Evolutionary conservation across 2,329 filamentous ascomycete genomes (phyloP).

Genomic region (Hypoxylon sp.): DNA sequence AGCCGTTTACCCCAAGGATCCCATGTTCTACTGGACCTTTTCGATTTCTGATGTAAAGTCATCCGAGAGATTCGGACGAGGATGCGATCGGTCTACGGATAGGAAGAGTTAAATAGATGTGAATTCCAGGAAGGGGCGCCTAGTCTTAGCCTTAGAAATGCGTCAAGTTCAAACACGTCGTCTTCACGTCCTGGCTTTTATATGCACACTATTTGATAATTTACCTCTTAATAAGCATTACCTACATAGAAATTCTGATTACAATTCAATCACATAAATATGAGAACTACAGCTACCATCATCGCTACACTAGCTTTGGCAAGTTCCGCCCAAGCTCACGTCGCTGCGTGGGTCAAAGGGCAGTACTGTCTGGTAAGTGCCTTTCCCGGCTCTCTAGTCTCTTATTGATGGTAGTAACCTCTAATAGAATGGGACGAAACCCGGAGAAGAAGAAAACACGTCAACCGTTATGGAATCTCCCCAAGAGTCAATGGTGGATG

Average conservation of each 20-base stretch:
- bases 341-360: constrained; percentile 54
- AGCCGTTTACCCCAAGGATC: neutral
- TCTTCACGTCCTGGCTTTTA: neutral
- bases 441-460: constrained; percentile 57
- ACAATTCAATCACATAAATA: constrained; percentile 2
- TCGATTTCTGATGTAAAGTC: neutral
- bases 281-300: constrained; percentile 21
- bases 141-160: neutral
- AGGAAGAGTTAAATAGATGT: constrained; percentile 10
- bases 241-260: neutral
- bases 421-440: constrained; percentile 33
- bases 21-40: neutral
- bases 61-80: neutral
- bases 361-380: constrained; percentile 57
- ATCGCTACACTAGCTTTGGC: constrained; percentile 26
- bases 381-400: neutral
- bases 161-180: neutral
- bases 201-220: neutral
- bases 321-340: constrained; percentile 51
- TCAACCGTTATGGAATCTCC: constrained; percentile 61
- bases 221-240: neutral
- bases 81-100: neutral
- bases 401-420: neutral
- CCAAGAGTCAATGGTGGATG: constrained; percentile 64
- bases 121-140: neutral